Evolutionary conservation across 2,329 filamentous ascomycete genomes (phyloP).

Genomic region (Phialophora chinensis): DNA sequence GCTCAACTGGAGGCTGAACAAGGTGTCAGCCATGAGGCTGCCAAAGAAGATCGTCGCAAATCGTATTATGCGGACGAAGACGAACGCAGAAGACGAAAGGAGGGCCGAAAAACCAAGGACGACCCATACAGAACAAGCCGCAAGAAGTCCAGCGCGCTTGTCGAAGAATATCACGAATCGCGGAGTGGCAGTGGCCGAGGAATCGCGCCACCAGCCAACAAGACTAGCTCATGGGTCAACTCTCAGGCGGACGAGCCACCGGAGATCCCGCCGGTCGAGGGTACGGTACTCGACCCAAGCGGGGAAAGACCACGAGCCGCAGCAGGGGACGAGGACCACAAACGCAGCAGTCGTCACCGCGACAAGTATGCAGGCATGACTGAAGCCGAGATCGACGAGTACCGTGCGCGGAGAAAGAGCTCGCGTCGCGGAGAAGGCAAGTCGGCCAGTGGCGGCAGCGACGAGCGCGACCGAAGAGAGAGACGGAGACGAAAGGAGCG

Average conservation of each 20-base stretch:
- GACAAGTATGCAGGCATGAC: constrained; percentile 49
- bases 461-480: constrained; percentile 33
- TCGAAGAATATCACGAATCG: constrained; percentile 45
- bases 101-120: constrained; percentile 44
- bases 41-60: constrained; percentile 44
- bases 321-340: constrained; percentile 32
- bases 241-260: constrained; percentile 56
- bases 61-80: constrained; percentile 42
- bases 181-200: constrained; percentile 42
- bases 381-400: constrained; percentile 50
- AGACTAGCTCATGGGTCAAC: constrained; percentile 58
- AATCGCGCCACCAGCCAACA: constrained; percentile 45
- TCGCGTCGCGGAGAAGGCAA: constrained; percentile 33
- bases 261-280: constrained; percentile 53
- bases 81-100: constrained; percentile 35
- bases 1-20: constrained; percentile 38
- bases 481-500: constrained; percentile 28
- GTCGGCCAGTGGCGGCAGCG: constrained; percentile 37
- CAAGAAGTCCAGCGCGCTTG: constrained; percentile 37
- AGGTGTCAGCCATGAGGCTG: constrained; percentile 28
- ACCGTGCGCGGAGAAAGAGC: constrained; percentile 41
- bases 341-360: constrained; percentile 47
- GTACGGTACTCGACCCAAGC: constrained; percentile 52
- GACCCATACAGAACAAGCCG: constrained; percentile 41
- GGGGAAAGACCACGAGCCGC: constrained; percentile 40